Percentiles rank a stretch among this genome's conserved stretches.
Evolutionary conservation across 176 grass and related monocot genomes (phyloP).

Genomic region (Oryza brachyantha): DNA sequence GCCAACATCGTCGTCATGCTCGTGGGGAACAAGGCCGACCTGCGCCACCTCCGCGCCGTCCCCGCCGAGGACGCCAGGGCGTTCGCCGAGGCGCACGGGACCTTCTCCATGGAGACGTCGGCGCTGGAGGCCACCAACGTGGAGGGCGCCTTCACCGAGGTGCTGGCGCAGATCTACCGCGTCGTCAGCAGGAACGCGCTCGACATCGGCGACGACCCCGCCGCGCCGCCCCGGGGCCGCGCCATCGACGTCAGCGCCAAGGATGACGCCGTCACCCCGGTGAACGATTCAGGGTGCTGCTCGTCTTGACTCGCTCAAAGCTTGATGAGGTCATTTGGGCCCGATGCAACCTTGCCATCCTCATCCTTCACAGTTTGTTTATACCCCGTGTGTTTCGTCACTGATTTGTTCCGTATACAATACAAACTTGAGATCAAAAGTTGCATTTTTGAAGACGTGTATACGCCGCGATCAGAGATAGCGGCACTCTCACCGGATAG

Average conservation of each 20-base stretch:
- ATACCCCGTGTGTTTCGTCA: not conserved
- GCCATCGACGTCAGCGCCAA: slow-evolving; percentile 53
- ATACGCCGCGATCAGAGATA: not conserved
- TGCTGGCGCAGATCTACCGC: slow-evolving; percentile 60
- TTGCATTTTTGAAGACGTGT: not conserved
- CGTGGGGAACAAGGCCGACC: slow-evolving; percentile 70
- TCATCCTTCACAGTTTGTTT: not conserved
- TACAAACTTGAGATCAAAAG: not conserved
- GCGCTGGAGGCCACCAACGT: slow-evolving; percentile 70
- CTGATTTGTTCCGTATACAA: not conserved
- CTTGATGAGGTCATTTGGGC: not conserved
- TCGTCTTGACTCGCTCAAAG: slow-evolving; percentile 37
- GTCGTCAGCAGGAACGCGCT: slow-evolving; percentile 57
- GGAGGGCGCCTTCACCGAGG: slow-evolving; percentile 64
- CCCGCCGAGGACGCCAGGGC: slow-evolving; percentile 45
- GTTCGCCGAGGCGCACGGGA: slow-evolving; percentile 52
- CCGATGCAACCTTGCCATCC: not conserved
- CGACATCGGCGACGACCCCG: slow-evolving; percentile 56
- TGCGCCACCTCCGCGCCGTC: slow-evolving; percentile 65
- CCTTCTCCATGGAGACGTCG: slow-evolving; percentile 69
- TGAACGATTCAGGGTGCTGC: slow-evolving; percentile 53
- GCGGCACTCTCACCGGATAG: not conserved
- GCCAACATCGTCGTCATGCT: slow-evolving; percentile 70
- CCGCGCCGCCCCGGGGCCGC: slow-evolving; percentile 52
- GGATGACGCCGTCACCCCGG: slow-evolving; percentile 50